These are phyloP conservation scores for Globisporangium iwayamae DNA, from an alignment of 352 stramenopile species.

Conservation along the genomic window DNA sequence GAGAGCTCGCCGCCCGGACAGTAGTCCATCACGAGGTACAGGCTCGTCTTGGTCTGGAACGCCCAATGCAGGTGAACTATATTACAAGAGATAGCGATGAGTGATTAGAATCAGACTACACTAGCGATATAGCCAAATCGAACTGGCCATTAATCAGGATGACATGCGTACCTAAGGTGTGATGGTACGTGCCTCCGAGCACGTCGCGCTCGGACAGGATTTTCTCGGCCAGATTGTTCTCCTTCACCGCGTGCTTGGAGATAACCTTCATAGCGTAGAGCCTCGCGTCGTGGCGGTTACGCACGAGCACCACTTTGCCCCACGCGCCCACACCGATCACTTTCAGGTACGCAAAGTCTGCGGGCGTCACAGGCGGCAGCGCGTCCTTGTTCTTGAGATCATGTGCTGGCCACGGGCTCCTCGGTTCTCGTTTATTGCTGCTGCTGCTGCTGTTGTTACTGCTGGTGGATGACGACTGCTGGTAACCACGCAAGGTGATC, in stretches of 20 bases:
- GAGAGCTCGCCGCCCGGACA: constrained; percentile 73
- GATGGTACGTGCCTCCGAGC: constrained; percentile 64
- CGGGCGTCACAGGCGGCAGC: constrained; percentile 23
- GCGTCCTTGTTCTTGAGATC: neutral
- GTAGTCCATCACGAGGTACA: constrained; percentile 85
- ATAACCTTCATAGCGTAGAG: constrained; percentile 85
- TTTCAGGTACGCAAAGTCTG: constrained; percentile 87
- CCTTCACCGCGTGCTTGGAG: constrained; percentile 45
- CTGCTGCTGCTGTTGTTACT: constrained; percentile 1
- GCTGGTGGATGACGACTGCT: neutral
- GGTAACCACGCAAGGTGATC: constrained; percentile 67
- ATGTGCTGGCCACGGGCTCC: neutral
- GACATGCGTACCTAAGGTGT: constrained; percentile 36
- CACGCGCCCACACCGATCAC: constrained; percentile 88
- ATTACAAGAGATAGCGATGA: neutral
- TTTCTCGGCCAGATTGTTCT: constrained; percentile 51
- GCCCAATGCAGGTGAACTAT: constrained; percentile 75
- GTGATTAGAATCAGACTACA: neutral
- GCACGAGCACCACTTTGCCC: constrained; percentile 78
- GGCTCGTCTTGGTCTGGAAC: constrained; percentile 56
- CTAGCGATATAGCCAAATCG: neutral
- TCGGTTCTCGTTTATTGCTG: neutral
- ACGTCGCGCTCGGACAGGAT: constrained; percentile 76
- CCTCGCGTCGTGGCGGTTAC: constrained; percentile 39
- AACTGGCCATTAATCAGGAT: neutral